These are phyloP conservation scores for Atkinsonella texensis DNA, from an alignment of 2,329 filamentous ascomycete species.

Conservation along the genomic window DNA sequence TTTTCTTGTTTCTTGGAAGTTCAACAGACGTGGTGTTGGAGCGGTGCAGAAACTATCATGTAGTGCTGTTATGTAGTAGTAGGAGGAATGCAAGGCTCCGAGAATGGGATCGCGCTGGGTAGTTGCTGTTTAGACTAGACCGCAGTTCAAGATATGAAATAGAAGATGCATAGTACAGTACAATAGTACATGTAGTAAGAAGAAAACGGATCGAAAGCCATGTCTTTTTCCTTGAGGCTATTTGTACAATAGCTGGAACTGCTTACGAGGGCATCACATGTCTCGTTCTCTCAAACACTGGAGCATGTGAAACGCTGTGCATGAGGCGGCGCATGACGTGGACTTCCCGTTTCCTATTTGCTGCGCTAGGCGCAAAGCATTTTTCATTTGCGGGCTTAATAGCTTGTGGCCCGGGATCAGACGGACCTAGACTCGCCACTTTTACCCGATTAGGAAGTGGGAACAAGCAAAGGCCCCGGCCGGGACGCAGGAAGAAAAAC, in stretches of 20 bases:
- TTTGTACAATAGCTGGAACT: neutral
- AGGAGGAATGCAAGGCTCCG: too few relatives aligned
- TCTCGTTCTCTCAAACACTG: neutral
- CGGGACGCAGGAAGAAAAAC: neutral
- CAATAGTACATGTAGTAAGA: neutral
- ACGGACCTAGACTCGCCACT: slow-evolving; percentile 2
- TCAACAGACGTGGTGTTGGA: too few relatives aligned
- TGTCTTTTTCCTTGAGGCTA: neutral
- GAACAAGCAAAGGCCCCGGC: neutral
- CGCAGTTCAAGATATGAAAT: too few relatives aligned
- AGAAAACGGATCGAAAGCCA: neutral
- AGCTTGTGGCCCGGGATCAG: neutral
- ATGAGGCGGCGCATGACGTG: neutral
- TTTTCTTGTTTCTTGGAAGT: too few relatives aligned
- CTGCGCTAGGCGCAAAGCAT: neutral
- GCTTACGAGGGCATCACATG: slow-evolving; percentile 1
- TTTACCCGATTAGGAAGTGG: slow-evolving; percentile 2
- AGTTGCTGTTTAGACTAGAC: too few relatives aligned
- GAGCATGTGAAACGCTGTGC: slow-evolving; percentile 1
- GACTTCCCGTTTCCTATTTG: neutral
- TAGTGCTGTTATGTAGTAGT: too few relatives aligned
- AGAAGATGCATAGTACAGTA: neutral
- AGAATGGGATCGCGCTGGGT: too few relatives aligned
- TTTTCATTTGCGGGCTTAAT: neutral
- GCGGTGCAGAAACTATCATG: too few relatives aligned